Evolutionary conservation across 805 yeast species (phyloP).

Genomic region (Cyberlindnera euphorbiae): DNA sequence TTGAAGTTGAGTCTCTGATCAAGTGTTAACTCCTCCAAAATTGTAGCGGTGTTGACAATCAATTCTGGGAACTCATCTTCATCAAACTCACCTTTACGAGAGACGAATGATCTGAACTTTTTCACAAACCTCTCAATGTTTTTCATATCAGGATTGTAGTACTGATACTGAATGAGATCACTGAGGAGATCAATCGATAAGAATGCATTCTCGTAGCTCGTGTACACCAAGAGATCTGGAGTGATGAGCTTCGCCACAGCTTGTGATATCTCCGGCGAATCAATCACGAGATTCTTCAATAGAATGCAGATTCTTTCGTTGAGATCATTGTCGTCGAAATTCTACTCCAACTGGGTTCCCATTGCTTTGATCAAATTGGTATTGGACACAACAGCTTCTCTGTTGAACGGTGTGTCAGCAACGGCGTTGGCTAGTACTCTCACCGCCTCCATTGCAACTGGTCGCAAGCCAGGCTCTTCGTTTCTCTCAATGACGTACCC

Average conservation of each 20-base stretch:
- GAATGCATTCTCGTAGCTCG: slow-evolving; percentile 12
- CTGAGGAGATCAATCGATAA: slow-evolving; percentile 16
- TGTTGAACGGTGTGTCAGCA: slow-evolving; percentile 24
- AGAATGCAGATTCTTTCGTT: slow-evolving; percentile 16
- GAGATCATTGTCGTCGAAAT: slow-evolving; percentile 21
- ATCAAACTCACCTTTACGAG: slow-evolving; percentile 7
- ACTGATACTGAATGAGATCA: slow-evolving; percentile 13
- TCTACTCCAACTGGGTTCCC: slow-evolving; percentile 11
- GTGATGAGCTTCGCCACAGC: slow-evolving; percentile 12
- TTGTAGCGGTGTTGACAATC: slow-evolving; percentile 12
- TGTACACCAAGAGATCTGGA: slow-evolving; percentile 10
- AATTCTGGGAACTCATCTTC: slow-evolving; percentile 25
- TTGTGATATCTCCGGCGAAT: slow-evolving; percentile 13
- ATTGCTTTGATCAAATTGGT: slow-evolving; percentile 7
- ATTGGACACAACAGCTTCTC: slow-evolving; percentile 11
- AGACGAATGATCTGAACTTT: slow-evolving; percentile 4
- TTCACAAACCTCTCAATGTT: slow-evolving; percentile 10
- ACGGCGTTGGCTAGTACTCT: slow-evolving; percentile 25
- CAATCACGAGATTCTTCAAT: slow-evolving; percentile 19
- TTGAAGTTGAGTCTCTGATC: slow-evolving; percentile 15
- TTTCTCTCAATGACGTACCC: slow-evolving; percentile 9
- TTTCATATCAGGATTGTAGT: slow-evolving; percentile 5
- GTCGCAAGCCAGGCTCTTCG: slow-evolving; percentile 5
- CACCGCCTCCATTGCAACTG: slow-evolving; percentile 15
- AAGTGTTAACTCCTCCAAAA: slow-evolving; percentile 19